phyloP scores from a whole-genome alignment of 2,329 filamentous ascomycete species.

The Emmonsia crescens region DNA sequence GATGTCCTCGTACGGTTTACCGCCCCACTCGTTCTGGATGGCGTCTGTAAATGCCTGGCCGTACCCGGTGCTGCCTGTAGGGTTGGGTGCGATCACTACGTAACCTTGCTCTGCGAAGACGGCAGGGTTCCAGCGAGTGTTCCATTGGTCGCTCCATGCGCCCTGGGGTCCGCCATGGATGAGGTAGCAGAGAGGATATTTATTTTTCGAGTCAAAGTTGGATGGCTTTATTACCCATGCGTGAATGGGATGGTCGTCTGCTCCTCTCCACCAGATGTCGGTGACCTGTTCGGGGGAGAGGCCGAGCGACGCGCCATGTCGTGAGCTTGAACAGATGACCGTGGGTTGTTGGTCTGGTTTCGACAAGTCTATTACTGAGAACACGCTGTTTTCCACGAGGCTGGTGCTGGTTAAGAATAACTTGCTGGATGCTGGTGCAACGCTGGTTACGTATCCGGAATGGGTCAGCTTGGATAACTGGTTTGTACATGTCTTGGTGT shows the following conservation, averaged over 20 bases:
- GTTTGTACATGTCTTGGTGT: constrained; percentile 21
- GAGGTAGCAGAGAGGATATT: constrained; percentile 45
- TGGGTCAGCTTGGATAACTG: constrained; percentile 29
- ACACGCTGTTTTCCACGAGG: constrained; percentile 34
- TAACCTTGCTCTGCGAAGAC: constrained; percentile 53
- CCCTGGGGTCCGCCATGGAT: constrained; percentile 44
- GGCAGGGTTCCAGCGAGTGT: constrained; percentile 43
- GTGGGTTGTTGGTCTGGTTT: constrained; percentile 15
- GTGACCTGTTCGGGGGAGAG: constrained; percentile 33
- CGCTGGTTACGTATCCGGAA: constrained; percentile 32
- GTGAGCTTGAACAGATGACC: constrained; percentile 29
- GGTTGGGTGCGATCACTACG: constrained; percentile 48
- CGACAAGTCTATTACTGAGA: constrained; percentile 29
- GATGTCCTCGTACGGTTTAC: constrained; percentile 45
- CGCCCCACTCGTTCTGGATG: constrained; percentile 44
- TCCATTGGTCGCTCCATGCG: constrained; percentile 46
- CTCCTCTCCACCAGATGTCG: constrained; percentile 38
- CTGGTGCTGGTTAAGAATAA: constrained; percentile 35
- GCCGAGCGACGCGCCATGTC: constrained; percentile 30
- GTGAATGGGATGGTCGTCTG: constrained; percentile 33
- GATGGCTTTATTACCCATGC: constrained; percentile 40
- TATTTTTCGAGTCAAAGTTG: constrained; percentile 34
- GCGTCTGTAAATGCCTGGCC: constrained; percentile 44
- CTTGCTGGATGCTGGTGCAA: constrained; percentile 26
- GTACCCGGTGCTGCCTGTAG: constrained; percentile 48